Percentiles rank a stretch among this genome's conserved stretches.
phyloP scores from a whole-genome alignment of 805 yeast species.

The Candida glaebosa region DNA sequence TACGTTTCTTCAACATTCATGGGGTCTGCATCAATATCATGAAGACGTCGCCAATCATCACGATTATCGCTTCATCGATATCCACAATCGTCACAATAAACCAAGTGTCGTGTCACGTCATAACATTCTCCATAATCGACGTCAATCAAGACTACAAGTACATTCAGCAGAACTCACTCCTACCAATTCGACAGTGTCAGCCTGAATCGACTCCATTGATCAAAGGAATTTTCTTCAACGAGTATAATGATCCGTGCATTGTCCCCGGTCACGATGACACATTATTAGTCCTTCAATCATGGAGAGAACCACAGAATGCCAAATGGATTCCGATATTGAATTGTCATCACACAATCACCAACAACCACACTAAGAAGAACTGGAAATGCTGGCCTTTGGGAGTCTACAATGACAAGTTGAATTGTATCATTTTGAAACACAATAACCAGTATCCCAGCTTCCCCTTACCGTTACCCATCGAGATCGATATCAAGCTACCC shows the following conservation, averaged over 20 bases:
- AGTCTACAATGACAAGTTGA: slow-evolving; percentile 61
- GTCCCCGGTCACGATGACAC: slow-evolving; percentile 72
- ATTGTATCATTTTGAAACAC: slow-evolving; percentile 74
- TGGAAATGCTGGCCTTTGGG: slow-evolving; percentile 90
- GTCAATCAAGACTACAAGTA: slow-evolving; percentile 38
- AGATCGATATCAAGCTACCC: slow-evolving; percentile 69
- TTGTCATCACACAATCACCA: slow-evolving; percentile 40
- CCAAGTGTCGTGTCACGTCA: slow-evolving; percentile 32
- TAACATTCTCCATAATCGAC: slow-evolving; percentile 48
- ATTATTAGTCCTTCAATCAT: slow-evolving; percentile 64
- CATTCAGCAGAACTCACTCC: slow-evolving; percentile 35
- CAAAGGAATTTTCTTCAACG: slow-evolving; percentile 78
- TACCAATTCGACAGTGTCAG: slow-evolving; percentile 27
- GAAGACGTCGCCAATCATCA: slow-evolving; percentile 68
- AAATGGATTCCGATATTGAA: slow-evolving; percentile 86
- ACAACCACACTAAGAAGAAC: slow-evolving; percentile 52
- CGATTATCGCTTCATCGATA: slow-evolving; percentile 61
- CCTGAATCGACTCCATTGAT: slow-evolving; percentile 31
- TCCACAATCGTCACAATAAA: slow-evolving; percentile 51
- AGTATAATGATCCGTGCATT: slow-evolving; percentile 86
- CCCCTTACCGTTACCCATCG: slow-evolving; percentile 83
- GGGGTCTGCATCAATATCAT: slow-evolving; percentile 74
- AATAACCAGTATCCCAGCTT: slow-evolving; percentile 62
- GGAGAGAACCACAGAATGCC: slow-evolving; percentile 76
- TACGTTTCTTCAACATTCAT: slow-evolving; percentile 64